Base-by-base conservation (phyloP, 225 moss, liverwort and hornwort genomes). In the Sphagnum tenellum region DNA sequence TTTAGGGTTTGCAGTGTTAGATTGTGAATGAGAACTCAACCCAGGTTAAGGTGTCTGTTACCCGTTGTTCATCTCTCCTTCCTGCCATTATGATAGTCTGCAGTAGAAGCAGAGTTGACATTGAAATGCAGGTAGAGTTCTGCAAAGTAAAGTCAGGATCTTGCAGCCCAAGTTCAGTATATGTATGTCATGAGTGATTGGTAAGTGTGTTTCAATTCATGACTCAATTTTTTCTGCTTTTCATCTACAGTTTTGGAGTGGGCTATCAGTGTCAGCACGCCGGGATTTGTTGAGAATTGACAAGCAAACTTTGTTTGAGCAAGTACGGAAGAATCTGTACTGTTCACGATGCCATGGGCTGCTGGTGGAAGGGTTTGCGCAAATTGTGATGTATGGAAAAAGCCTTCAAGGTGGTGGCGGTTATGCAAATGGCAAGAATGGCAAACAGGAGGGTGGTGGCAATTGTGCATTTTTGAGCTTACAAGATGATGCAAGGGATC, bases 311-410 rank as follows among this genome's bases (percentile, higher is more conserved):
- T 77, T 98, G 3, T 98, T 98, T 74, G 98, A 98, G 81, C 93
- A 98, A 88, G 98, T 98, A 60, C 90, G 93, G 59, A 98, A 98
- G 82, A 98, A 98, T 61, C 78, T 98, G 9, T 98, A 98, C 69
- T 98, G 98, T 75, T 98, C 93, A 67, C 85, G 98, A 49, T 98
- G 98, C 76, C 98, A 98, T 83, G 98, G 98, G 66, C 93, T 98
- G 62, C 82, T 98, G 78, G 98, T 98, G 71, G 98, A 93, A 75
- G 98, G 98, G 57, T 98, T 88, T 75, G 83, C 87, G 70, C 98
- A 98, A 66, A 93, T 98, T 77, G 85, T 98, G 49, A 83, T 91
- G 48, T 93, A 98, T 72, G 98, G 93, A 69, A 98, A 88, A 79
- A 90, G 76, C 69, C 70, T 90, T 66, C 98, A 98, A 71, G 89